Base-by-base conservation (phyloP, 805 yeast genomes). In the Wickerhamomyces chambardii region DNA sequence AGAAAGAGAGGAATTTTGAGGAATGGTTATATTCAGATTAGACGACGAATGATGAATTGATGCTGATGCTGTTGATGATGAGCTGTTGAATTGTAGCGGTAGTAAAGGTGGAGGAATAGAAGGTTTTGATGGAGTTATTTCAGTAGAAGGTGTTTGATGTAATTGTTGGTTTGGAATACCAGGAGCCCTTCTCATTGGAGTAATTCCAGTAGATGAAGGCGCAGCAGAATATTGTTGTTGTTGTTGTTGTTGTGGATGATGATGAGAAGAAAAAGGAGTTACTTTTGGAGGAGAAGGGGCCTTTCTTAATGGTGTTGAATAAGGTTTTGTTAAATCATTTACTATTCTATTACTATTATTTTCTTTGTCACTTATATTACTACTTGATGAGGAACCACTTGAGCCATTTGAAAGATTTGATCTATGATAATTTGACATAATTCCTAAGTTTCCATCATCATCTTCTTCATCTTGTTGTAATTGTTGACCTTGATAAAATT, bases 401-500 rank as follows among this genome's bases (percentile, higher is more conserved):
- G 53, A 51, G 36, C 42, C 54, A 32, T 48, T 41, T 4, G 54
- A 50, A 21, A 36, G 28, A 27, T 42, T 49, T 19, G 50, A 40
- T 28, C 29, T 41, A 31, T 49, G 53, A 29, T 29, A 35, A n/a
- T 18, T 22, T 14, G 27, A 11, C 31, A 36, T 29, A 27, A 30
- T 35, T 28, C 33, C 21, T 7, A 22, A 21, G 4, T 18, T 19
- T 19, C 7, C 15, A n/a, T 19, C 21, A 16, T 26, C 22, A 3
- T 15, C 2, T 21, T 26, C 33, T 21, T 31, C 33, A 14, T 27
- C 43, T 15, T 39, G 17, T 24, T 34, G 37, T 15, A 45, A 37
- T 19, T 50, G 54, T 32, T 51, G 66, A 43, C 64, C 69, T 40
- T 64, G 70, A 39, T 85, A 85, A 51, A 86, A 86, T 35, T 84